Conservation (phyloP, 2,329 filamentous ascomycete genomes). For the Paraconiothyrium brasiliense region DNA sequence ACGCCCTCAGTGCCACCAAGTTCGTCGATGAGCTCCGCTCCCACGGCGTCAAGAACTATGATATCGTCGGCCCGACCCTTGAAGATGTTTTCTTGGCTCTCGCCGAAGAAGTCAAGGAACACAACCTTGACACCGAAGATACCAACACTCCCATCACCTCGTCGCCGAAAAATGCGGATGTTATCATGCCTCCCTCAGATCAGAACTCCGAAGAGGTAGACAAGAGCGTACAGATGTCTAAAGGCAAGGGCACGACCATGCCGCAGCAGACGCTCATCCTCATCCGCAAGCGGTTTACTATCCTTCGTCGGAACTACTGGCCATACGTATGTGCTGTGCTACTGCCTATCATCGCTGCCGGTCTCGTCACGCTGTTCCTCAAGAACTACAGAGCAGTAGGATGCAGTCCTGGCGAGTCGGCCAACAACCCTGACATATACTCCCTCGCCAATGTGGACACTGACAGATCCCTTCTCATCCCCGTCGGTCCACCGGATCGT, state of each 20-base stretch:
- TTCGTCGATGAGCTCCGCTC: constrained; percentile 76
- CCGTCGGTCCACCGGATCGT: constrained; percentile 51
- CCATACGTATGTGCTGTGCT: constrained; percentile 78
- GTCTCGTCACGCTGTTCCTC: constrained; percentile 80
- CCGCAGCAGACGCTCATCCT: constrained; percentile 76
- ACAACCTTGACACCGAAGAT: constrained; percentile 49
- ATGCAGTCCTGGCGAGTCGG: constrained; percentile 53
- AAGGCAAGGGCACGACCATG: constrained; percentile 75
- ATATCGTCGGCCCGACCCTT: constrained; percentile 87
- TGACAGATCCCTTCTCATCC: constrained; percentile 41
- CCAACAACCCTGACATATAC: constrained; percentile 43
- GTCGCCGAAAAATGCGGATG: constrained; percentile 33
- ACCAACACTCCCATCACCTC: constrained; percentile 24
- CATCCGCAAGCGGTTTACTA: constrained; percentile 78
- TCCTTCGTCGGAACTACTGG: constrained; percentile 80
- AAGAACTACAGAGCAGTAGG: constrained; percentile 63
- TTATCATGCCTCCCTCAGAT: constrained; percentile 32
- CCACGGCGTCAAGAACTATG: constrained; percentile 76
- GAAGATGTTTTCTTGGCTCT: constrained; percentile 92
- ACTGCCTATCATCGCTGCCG: constrained; percentile 81
- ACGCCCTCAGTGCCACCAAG: constrained; percentile 74
- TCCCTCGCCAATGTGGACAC: constrained; percentile 35
- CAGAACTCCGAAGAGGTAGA: constrained; percentile 36
- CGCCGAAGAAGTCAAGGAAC: constrained; percentile 77
- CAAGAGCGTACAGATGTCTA: constrained; percentile 61